These are phyloP conservation scores for Senna siamea DNA, from an alignment of 306 rosid species.

Conservation along the genomic window DNA sequence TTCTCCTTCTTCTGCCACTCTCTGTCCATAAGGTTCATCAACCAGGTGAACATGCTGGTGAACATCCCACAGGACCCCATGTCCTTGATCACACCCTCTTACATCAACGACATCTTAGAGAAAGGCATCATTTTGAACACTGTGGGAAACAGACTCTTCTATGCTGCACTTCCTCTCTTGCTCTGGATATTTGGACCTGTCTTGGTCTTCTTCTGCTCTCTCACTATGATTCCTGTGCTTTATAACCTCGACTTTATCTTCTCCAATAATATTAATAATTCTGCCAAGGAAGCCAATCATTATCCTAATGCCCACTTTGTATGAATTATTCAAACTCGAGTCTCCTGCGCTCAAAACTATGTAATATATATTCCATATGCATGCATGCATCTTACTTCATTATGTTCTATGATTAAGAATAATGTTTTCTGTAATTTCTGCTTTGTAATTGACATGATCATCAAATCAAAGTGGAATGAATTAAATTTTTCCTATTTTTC, in stretches of 20 bases:
- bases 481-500: too few relatives aligned
- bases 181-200: constrained; percentile 96
- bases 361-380: too few relatives aligned
- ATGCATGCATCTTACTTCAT: too few relatives aligned
- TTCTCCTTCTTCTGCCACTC: constrained; percentile 91
- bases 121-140: constrained; percentile 75
- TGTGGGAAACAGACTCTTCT: constrained; percentile 85
- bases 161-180: constrained; percentile 70
- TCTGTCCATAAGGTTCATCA: constrained; percentile 77
- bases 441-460: too few relatives aligned
- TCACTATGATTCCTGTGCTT: constrained; percentile 77
- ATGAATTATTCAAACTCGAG: not conserved
- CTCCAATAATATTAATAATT: too few relatives aligned
- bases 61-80: constrained; percentile 66
- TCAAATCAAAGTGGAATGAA: too few relatives aligned
- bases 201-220: constrained; percentile 69
- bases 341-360: too few relatives aligned
- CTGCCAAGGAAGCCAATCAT: too few relatives aligned
- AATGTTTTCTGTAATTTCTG: too few relatives aligned
- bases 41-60: constrained; percentile 84
- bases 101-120: constrained; percentile 66
- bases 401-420: too few relatives aligned
- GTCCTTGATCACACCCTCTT: constrained; percentile 57
- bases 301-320: not conserved
- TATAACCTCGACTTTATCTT: constrained; percentile 78